phyloP scores from a whole-genome alignment of 2,329 filamentous ascomycete species.

The Neurospora sp. region DNA sequence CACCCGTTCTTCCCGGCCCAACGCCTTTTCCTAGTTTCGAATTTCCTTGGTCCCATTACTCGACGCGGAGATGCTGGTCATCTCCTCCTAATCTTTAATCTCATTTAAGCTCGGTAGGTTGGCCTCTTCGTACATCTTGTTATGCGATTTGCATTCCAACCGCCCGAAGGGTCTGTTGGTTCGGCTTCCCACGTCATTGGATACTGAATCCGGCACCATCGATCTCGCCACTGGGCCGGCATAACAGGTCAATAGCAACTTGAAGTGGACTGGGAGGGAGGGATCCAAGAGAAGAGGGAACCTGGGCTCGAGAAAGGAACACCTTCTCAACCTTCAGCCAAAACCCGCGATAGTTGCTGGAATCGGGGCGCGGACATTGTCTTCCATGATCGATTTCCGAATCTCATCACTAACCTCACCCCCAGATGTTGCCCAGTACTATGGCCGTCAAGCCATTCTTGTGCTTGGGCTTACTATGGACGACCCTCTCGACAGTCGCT shows the following conservation, averaged over 20 bases:
- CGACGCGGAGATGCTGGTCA: constrained; percentile 17
- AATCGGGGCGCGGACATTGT: background rate
- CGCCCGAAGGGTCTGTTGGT: background rate
- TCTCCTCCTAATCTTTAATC: constrained; percentile 19
- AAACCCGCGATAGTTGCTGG: background rate
- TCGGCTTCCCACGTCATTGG: background rate
- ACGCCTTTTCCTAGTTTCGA: constrained; percentile 16
- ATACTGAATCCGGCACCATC: background rate
- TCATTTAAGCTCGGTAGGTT: constrained; percentile 6
- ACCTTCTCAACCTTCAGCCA: background rate
- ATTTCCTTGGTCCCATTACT: constrained; percentile 1
- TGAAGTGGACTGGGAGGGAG: background rate
- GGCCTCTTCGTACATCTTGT: background rate
- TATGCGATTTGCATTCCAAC: constrained; percentile 1
- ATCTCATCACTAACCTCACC: constrained; percentile 5
- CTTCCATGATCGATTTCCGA: background rate
- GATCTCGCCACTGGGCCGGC: background rate
- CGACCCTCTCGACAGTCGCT: constrained; percentile 20
- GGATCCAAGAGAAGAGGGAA: background rate
- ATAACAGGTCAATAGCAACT: background rate
- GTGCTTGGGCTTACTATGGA: constrained; percentile 20
- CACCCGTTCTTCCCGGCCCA: background rate
- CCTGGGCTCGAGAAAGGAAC: background rate
- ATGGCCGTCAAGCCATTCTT: constrained; percentile 30
- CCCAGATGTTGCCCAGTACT: constrained; percentile 32